phyloP scores from a whole-genome alignment of 1,284 basidiomycete genomes.

The Bjerkandera adusta region DNA sequence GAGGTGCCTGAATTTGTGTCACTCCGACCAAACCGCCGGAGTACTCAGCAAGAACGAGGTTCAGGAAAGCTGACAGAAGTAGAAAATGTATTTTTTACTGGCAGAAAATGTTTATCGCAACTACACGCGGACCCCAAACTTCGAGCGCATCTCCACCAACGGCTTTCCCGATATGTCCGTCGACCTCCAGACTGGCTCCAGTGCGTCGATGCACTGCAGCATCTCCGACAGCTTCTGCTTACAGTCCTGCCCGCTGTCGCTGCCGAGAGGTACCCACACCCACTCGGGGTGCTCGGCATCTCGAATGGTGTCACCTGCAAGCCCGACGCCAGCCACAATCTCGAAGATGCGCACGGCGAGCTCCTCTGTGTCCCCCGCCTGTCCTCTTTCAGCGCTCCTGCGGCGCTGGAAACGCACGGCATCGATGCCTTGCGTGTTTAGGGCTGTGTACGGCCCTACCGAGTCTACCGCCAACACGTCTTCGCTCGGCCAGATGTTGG shows the following conservation, averaged over 20 bases:
- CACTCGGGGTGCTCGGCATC: slow-evolving; percentile 15
- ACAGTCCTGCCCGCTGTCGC: slow-evolving; percentile 16
- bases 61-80: too few species aligned
- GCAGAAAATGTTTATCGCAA: too few species aligned
- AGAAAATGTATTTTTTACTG: too few species aligned
- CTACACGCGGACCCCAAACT: too few species aligned
- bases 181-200: slow-evolving; percentile 9
- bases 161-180: too few species aligned
- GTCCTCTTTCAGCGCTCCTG: slow-evolving; percentile 2
- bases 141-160: too few species aligned
- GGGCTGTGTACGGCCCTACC: slow-evolving; percentile 18
- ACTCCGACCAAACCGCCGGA: too few species aligned
- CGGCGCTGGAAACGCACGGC: slow-evolving; percentile 5
- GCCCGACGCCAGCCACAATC: slow-evolving; percentile 19
- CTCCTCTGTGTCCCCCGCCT: slow-evolving; percentile 22
- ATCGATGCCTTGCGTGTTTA: slow-evolving; percentile 14
- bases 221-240: slow-evolving; percentile 1
- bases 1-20: too few species aligned
- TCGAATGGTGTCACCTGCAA: slow-evolving; percentile 11
- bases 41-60: too few species aligned
- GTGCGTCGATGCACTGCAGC: slow-evolving; percentile 1
- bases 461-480: slow-evolving; percentile 7
- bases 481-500: slow-evolving; percentile 6
- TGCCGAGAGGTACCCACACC: slow-evolving; percentile 21
- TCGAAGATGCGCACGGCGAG: slow-evolving; percentile 23